These are phyloP conservation scores for Corynespora cassiicola DNA, from an alignment of 2,329 filamentous ascomycete genomes.

Conservation along the genomic window DNA sequence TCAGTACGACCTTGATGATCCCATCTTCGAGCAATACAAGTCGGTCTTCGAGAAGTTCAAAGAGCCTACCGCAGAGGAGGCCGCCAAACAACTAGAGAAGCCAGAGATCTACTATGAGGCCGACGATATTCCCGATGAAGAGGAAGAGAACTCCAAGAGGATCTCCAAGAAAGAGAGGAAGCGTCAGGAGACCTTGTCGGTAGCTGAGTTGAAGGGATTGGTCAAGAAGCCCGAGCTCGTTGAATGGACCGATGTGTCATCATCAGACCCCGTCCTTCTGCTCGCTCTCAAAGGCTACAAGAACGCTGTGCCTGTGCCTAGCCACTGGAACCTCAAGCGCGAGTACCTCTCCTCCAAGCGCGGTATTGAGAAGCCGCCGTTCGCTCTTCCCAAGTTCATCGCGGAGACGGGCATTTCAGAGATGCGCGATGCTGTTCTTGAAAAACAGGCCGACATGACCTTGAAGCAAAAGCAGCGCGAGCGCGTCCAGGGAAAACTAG, in stretches of 20 bases:
- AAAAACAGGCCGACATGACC: slow-evolving; percentile 91
- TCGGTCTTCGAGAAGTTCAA: slow-evolving; percentile 80
- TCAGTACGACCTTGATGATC: slow-evolving; percentile 70
- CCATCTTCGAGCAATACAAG: slow-evolving; percentile 83
- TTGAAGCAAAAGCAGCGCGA: slow-evolving; percentile 96
- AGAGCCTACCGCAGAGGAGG: slow-evolving; percentile 64
- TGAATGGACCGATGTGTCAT: slow-evolving; percentile 96
- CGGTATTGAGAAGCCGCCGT: slow-evolving; percentile 94
- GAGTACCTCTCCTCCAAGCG: slow-evolving; percentile 97
- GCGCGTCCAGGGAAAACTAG: slow-evolving; percentile 93
- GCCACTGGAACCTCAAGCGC: slow-evolving; percentile 94
- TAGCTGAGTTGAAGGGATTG: slow-evolving; percentile 92
- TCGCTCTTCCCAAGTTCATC: slow-evolving; percentile 93
- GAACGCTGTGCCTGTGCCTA: slow-evolving; percentile 93
- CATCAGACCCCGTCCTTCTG: slow-evolving; percentile 84
- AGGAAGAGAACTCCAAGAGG: slow-evolving; percentile 72
- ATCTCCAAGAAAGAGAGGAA: slow-evolving; percentile 96
- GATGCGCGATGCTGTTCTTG: slow-evolving; percentile 95
- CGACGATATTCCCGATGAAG: slow-evolving; percentile 84
- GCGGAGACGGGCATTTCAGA: slow-evolving; percentile 96
- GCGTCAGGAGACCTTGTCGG: slow-evolving; percentile 86
- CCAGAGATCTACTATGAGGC: slow-evolving; percentile 85
- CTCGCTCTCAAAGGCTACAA: slow-evolving; percentile 94
- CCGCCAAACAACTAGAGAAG: slow-evolving; percentile 67
- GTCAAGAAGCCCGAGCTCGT: slow-evolving; percentile 92